A percentile compares a stretch with the other conserved stretches of the same genome.
Conservation (phyloP, 352 stramenopile genomes). For the Pythium pectinolyticum region DNA sequence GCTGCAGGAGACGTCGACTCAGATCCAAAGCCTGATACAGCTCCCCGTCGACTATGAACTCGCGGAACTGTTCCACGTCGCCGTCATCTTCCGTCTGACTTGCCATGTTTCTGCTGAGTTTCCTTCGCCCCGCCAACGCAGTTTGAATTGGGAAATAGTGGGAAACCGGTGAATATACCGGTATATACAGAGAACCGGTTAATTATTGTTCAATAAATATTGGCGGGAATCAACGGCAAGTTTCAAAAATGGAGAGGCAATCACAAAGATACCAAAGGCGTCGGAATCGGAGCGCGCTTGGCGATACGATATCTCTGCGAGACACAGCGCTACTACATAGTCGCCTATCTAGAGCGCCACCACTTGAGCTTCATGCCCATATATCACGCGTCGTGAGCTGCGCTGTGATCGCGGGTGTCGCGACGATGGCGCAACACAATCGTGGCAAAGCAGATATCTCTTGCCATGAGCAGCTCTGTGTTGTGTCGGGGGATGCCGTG, state of each 20-base stretch:
- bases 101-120: not conserved
- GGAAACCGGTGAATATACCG: not conserved
- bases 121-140: not conserved
- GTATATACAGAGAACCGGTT: too few species aligned
- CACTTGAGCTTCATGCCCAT: constrained; percentile 15
- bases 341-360: constrained; percentile 4
- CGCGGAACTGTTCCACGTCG: constrained; percentile 39
- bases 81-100: not conserved
- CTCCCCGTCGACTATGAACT: constrained; percentile 52
- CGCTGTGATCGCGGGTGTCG: not conserved
- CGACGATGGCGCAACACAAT: not conserved
- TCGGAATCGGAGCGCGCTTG: too few species aligned
- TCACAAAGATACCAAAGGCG: too few species aligned
- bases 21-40: constrained; percentile 44
- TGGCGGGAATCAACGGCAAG: constrained; percentile 2
- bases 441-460: not conserved
- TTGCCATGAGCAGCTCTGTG: not conserved
- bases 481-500: constrained; percentile 17
- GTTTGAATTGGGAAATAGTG: constrained; percentile 19
- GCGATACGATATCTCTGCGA: too few species aligned
- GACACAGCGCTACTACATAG: constrained; percentile 10
- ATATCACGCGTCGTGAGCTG: constrained; percentile 14
- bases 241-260: too few species aligned
- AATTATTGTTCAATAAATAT: not conserved
- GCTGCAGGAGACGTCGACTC: constrained; percentile 56